Evolutionary conservation across 2,329 filamentous ascomycete species (phyloP).

Genomic region (Corinectria fuckeliana): DNA sequence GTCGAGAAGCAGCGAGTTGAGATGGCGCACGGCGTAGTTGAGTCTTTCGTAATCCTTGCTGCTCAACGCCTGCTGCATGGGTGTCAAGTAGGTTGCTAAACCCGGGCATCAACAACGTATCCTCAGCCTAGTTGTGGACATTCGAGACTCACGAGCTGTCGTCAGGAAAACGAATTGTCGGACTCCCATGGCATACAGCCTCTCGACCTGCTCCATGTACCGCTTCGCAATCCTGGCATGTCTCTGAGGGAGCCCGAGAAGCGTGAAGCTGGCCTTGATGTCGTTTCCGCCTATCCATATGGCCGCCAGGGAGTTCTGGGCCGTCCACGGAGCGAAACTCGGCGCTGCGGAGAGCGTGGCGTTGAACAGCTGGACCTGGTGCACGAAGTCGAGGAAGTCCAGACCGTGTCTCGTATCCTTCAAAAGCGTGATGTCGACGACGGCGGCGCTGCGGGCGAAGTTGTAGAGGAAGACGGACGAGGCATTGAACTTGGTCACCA

Average conservation of each 20-base stretch:
- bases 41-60: neutral
- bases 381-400: neutral
- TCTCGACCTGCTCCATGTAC: neutral
- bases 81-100: conserved; percentile 5
- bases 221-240: neutral
- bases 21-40: neutral
- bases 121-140: neutral
- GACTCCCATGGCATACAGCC: neutral
- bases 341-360: neutral
- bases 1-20: neutral
- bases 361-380: conserved; percentile 3
- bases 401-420: neutral
- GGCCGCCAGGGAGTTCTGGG: neutral
- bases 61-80: neutral
- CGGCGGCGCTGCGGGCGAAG: neutral
- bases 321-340: conserved; percentile 1
- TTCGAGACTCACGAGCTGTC: neutral
- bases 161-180: conserved; percentile 11
- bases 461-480: neutral
- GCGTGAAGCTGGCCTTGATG: neutral
- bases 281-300: conserved; percentile 13
- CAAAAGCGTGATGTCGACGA: neutral
- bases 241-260: neutral
- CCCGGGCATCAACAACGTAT: neutral
- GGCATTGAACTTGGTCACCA: conserved; percentile 7